phyloP scores from a whole-genome alignment of 768 basidiomycete genomes.

The Galerina sulciceps region DNA sequence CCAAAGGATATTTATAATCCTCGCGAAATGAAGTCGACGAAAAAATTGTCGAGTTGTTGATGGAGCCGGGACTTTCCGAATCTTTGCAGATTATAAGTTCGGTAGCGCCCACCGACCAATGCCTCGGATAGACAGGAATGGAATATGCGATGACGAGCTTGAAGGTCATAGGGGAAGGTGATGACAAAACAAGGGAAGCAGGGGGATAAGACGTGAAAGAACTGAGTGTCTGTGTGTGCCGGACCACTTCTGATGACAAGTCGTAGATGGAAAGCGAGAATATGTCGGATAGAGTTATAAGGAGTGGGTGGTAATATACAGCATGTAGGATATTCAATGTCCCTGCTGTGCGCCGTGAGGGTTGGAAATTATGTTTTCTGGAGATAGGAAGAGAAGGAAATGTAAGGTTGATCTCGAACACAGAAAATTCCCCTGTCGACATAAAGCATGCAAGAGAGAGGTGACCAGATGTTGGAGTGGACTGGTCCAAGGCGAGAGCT shows the following conservation, averaged over 20 bases:
- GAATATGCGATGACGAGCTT: conserved; percentile 79
- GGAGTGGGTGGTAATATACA: conserved; percentile 78
- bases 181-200: conserved; percentile 77
- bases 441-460: conserved; percentile 63
- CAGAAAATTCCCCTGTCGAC: conserved; percentile 68
- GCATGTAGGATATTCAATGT: conserved; percentile 60
- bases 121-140: conserved; percentile 77
- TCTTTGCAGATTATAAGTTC: conserved; percentile 68
- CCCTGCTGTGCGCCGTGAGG: conserved; percentile 41
- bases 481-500: conserved; percentile 76
- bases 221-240: conserved; percentile 67
- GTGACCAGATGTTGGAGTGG: conserved; percentile 48
- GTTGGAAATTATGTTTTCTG: conserved; percentile 53
- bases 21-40: conserved; percentile 26
- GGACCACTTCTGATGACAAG: conserved; percentile 53
- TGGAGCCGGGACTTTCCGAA: conserved; percentile 20
- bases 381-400: conserved; percentile 41
- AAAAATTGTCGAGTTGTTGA: conserved; percentile 17
- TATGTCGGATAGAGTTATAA: conserved; percentile 68
- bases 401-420: conserved; percentile 58
- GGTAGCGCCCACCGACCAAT: conserved; percentile 80
- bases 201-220: conserved; percentile 84
- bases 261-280: conserved; percentile 80
- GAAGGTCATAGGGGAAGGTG: conserved; percentile 59
- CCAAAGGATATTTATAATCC: conserved; percentile 23